phyloP scores from a whole-genome alignment of 1,139 yeast genomes.

The Hyphopichia burtonii region DNA sequence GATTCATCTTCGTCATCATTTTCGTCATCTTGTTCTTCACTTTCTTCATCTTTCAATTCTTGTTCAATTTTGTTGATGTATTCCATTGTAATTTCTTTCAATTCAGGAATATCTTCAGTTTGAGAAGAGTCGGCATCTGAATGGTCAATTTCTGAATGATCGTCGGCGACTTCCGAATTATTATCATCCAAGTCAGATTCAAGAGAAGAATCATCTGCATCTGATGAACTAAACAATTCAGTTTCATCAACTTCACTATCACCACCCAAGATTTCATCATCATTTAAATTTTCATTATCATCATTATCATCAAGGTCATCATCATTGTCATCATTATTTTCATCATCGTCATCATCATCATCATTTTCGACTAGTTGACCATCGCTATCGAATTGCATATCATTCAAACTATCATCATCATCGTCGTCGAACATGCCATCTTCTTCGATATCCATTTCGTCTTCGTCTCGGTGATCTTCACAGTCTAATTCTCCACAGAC shows the following conservation, averaged over 20 bases:
- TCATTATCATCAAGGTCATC: conserved; percentile 24
- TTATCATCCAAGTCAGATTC: not conserved
- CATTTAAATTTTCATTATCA: conserved; percentile 15
- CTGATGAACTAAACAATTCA: conserved; percentile 2
- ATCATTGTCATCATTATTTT: conserved; percentile 21
- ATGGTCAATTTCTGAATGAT: conserved; percentile 11
- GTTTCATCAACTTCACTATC: conserved; percentile 10
- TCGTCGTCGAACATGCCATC: conserved; percentile 8
- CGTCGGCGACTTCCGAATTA: not conserved
- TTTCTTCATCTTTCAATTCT: conserved; percentile 16
- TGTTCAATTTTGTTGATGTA: conserved; percentile 32
- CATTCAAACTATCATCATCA: conserved; percentile 7
- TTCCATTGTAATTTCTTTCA: conserved; percentile 35
- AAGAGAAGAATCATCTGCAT: conserved; percentile 3
- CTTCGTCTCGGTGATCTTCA: conserved; percentile 38
- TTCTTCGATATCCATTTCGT: conserved; percentile 18
- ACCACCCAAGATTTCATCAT: conserved; percentile 12
- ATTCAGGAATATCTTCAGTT: conserved; percentile 12
- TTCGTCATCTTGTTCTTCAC: conserved; percentile 22
- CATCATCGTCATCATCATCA: conserved; percentile 14
- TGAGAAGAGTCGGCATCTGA: conserved; percentile 19
- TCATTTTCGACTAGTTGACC: conserved; percentile 3
- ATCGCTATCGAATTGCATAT: conserved; percentile 5
- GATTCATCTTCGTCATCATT: conserved; percentile 10
- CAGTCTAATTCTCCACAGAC: conserved; percentile 71